Percentiles rank a stretch among this genome's conserved stretches.
Conservation (phyloP, 345 rosid species). For the Rhizophora mangle region DNA sequence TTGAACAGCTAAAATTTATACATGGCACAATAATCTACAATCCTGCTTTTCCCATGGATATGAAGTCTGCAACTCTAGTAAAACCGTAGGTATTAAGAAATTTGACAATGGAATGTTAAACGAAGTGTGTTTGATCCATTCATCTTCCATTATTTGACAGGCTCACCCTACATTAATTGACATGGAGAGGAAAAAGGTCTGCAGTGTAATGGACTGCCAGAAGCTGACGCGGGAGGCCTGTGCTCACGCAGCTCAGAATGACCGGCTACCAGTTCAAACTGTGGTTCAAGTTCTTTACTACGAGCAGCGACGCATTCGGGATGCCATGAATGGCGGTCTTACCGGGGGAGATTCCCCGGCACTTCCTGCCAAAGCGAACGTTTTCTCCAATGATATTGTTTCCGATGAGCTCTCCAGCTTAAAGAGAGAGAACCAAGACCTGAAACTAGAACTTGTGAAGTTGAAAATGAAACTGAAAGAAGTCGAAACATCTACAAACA, state of each 20-base stretch:
- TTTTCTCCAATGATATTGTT: conserved; percentile 34
- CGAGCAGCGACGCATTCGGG: conserved; percentile 84
- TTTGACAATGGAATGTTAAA: too few species aligned
- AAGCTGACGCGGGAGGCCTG: conserved; percentile 89
- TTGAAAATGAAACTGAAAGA: conserved; percentile 88
- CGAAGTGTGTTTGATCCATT: neutral
- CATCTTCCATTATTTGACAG: conserved; percentile 29
- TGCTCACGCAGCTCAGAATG: conserved; percentile 92
- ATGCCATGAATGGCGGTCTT: conserved; percentile 47
- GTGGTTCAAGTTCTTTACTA: conserved; percentile 92
- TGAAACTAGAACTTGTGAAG: conserved; percentile 69
- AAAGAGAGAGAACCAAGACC: conserved; percentile 71
- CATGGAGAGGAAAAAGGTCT: conserved; percentile 88
- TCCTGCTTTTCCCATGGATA: too few species aligned
- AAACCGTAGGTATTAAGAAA: too few species aligned
- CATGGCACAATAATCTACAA: too few species aligned
- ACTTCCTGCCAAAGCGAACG: conserved; percentile 30
- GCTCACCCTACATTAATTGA: conserved; percentile 85
- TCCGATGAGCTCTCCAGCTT: conserved; percentile 63
- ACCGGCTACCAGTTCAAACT: conserved; percentile 84
- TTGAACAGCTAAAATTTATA: too few species aligned
- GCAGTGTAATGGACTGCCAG: conserved; percentile 95
- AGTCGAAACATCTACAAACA: conserved; percentile 38
- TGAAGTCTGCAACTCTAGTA: too few species aligned
- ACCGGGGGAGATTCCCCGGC: conserved; percentile 35